Evolutionary conservation across 225 moss, liverwort and hornwort species (phyloP).

Genomic region (Climacium dendroides): DNA sequence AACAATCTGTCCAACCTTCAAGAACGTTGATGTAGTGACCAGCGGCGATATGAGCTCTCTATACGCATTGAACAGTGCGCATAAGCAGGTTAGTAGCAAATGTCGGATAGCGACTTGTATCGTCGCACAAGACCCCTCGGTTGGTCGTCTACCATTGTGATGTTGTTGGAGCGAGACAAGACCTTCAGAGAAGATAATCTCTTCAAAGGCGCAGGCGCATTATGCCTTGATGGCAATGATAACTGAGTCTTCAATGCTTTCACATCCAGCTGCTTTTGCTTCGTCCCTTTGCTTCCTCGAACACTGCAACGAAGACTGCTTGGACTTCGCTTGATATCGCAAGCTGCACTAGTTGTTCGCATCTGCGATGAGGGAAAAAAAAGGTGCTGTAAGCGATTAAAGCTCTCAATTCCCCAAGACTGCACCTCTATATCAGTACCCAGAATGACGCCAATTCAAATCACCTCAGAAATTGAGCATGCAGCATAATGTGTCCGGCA

Average conservation of each 20-base stretch:
- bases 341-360: slow-evolving; percentile 14
- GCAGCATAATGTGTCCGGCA: neutral
- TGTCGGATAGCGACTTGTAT: slow-evolving; percentile 33
- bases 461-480: neutral
- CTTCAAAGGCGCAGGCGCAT: slow-evolving; percentile 15
- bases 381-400: neutral
- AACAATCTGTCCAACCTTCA: neutral
- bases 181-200: slow-evolving; percentile 34
- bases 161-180: slow-evolving; percentile 30
- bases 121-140: slow-evolving; percentile 31
- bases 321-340: slow-evolving; percentile 34
- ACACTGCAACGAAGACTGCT: slow-evolving; percentile 44
- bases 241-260: slow-evolving; percentile 14
- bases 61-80: neutral
- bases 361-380: neutral
- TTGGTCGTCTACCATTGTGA: slow-evolving; percentile 6
- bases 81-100: slow-evolving; percentile 7
- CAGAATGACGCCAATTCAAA: neutral
- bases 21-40: neutral
- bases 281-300: slow-evolving; percentile 18
- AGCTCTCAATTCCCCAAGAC: neutral
- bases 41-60: neutral
- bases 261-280: slow-evolving; percentile 18
- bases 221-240: slow-evolving; percentile 24
- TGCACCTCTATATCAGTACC: neutral